These are phyloP conservation scores for Dothistroma pini DNA, from an alignment of 2,329 filamentous ascomycete species.

Conservation along the genomic window DNA sequence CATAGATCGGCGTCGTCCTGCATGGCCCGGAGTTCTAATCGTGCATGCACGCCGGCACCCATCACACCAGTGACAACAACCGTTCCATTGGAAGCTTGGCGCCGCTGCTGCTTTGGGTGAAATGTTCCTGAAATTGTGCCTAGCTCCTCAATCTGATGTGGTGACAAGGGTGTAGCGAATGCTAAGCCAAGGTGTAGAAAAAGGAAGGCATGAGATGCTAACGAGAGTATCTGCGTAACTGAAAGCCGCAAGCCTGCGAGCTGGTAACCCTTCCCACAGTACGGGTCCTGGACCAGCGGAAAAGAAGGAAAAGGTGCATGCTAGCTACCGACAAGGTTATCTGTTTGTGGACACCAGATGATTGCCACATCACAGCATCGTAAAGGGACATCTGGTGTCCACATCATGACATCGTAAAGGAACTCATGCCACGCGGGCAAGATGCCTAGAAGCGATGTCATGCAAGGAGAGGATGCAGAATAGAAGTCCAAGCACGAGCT, in stretches of 20 bases:
- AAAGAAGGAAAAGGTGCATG: neutral
- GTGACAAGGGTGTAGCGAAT: slow-evolving; percentile 12
- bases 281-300: neutral
- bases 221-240: neutral
- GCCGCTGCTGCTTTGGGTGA: slow-evolving; percentile 10
- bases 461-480: neutral
- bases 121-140: neutral
- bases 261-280: neutral
- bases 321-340: neutral
- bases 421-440: neutral
- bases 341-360: neutral
- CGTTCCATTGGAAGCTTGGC: slow-evolving; percentile 15
- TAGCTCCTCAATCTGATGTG: slow-evolving; percentile 20
- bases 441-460: neutral
- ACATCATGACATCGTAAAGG: neutral
- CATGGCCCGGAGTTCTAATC: slow-evolving; percentile 67
- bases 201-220: neutral
- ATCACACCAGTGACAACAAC: slow-evolving; percentile 33
- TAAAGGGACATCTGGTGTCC: no score
- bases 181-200: neutral
- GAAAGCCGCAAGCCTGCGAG: neutral
- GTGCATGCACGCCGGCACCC: slow-evolving; percentile 36
- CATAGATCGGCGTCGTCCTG: slow-evolving; percentile 61
- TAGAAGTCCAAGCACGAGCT: neutral
- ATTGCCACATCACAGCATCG: neutral